Evolutionary conservation across 352 stramenopile species (phyloP).

Genomic region (Pythium guiyangense): DNA sequence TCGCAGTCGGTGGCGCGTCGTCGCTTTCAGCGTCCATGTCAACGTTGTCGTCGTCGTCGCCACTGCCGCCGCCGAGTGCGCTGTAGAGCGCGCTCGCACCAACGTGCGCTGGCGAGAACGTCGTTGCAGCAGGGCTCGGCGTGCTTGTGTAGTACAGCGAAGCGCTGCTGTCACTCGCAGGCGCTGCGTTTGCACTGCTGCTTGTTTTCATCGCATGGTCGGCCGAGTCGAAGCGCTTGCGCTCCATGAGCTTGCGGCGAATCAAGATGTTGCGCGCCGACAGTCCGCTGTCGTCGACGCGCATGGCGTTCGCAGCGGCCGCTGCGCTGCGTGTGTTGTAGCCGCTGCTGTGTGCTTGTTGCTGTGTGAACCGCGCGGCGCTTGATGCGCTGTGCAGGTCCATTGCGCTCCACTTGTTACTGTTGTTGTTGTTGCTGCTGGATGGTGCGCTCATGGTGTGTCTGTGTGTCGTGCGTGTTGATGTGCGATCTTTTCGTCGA

Average conservation of each 20-base stretch:
- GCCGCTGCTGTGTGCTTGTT: not conserved
- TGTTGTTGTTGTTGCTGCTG: conserved; percentile 7
- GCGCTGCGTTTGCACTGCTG: conserved; percentile 6
- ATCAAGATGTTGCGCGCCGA: conserved; percentile 81
- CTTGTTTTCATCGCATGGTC: conserved; percentile 64
- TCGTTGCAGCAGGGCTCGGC: not conserved
- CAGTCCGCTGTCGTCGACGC: conserved; percentile 33
- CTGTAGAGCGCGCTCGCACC: conserved; percentile 38
- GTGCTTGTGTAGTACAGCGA: conserved; percentile 2
- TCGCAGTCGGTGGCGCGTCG: too few species aligned
- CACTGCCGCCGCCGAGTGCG: conserved; percentile 25
- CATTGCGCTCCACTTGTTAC: conserved; percentile 48
- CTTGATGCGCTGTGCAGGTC: conserved; percentile 34
- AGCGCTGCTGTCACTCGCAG: not conserved
- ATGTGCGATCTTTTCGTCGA: too few species aligned
- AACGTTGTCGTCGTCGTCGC: conserved; percentile 18
- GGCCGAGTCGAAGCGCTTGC: conserved; percentile 82
- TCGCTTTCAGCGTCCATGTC: conserved; percentile 9
- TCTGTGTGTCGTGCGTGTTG: too few species aligned
- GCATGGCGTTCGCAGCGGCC: not conserved
- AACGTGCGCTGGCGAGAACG: conserved; percentile 32
- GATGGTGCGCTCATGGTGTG: too few species aligned
- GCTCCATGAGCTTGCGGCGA: conserved; percentile 60
- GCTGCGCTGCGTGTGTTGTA: not conserved
- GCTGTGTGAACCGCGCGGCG: conserved; percentile 2